phyloP scores from a whole-genome alignment of 208 protist species.

The Leishmania martiniquensis region DNA sequence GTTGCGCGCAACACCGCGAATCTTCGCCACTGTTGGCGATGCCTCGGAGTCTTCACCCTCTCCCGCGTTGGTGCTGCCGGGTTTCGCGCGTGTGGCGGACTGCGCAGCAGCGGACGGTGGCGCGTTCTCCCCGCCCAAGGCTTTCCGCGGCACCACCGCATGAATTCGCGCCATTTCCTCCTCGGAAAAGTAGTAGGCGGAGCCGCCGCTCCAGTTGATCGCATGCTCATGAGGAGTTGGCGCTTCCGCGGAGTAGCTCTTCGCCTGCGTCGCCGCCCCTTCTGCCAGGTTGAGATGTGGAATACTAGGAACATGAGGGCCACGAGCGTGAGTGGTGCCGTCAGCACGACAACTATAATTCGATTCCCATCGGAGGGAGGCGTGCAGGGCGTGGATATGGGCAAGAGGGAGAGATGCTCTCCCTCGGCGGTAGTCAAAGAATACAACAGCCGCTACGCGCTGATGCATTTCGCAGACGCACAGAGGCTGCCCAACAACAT shows the following conservation, averaged over 20 bases:
- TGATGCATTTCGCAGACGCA: background rate
- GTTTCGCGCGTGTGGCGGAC: background rate
- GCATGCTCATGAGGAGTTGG: background rate
- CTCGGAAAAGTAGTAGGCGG: conserved; percentile 17
- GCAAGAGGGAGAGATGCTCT: background rate
- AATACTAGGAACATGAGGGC: background rate
- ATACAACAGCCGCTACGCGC: too few relatives aligned
- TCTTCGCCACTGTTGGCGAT: background rate
- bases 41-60: background rate
- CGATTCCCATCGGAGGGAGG: background rate
- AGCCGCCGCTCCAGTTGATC: conserved; percentile 12
- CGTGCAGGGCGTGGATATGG: background rate
- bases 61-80: background rate
- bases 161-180: background rate
- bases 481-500: too few relatives aligned
- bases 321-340: background rate
- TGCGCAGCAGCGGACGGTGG: background rate
- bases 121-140: background rate
- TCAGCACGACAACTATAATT: background rate
- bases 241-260: background rate
- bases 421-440: background rate
- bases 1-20: background rate
- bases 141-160: background rate
- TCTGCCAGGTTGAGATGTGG: background rate
- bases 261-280: background rate